phyloP scores from a whole-genome alignment of 2,329 filamentous ascomycete genomes.

The Xylariaceae sp. region DNA sequence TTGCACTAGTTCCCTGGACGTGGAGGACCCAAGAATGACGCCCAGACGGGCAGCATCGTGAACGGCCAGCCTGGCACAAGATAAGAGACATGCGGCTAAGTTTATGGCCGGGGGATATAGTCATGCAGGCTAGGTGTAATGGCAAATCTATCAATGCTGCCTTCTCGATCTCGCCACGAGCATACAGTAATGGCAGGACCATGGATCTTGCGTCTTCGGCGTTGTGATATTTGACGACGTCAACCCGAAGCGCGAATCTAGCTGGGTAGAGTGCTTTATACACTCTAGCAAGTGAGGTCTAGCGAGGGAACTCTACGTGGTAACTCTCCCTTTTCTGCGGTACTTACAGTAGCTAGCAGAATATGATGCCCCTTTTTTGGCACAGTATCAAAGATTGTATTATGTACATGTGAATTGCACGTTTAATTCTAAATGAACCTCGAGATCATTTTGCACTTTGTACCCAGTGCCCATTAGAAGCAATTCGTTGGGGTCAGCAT shows the following conservation, averaged over 20 bases:
- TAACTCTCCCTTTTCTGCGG: neutral
- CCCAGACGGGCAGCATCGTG: constrained; percentile 51
- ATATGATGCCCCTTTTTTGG: neutral
- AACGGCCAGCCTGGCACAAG: constrained; percentile 48
- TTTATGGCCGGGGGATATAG: neutral
- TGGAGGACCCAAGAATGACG: constrained; percentile 61
- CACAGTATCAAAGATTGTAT: neutral
- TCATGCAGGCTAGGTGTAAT: neutral
- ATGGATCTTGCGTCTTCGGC: neutral
- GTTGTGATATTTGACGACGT: constrained; percentile 2
- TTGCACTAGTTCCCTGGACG: constrained; percentile 56
- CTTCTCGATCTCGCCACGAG: neutral
- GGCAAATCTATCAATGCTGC: neutral
- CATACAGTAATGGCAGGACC: neutral
- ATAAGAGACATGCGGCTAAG: constrained; percentile 20
- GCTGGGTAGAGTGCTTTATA: constrained; percentile 1
- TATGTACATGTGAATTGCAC: neutral
- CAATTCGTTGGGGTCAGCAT: too few species aligned
- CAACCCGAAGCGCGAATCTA: constrained; percentile 3
- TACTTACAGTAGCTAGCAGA: constrained; percentile 11
- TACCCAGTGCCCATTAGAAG: too few species aligned
- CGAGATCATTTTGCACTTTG: too few species aligned
- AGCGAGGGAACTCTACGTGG: neutral
- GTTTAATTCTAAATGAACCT: too few species aligned
- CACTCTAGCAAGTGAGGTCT: too few species aligned